Percentiles rank a stretch among this genome's conserved stretches.
phyloP scores from a whole-genome alignment of 257 asterid species.

The Thymus quinquecostatus region DNA sequence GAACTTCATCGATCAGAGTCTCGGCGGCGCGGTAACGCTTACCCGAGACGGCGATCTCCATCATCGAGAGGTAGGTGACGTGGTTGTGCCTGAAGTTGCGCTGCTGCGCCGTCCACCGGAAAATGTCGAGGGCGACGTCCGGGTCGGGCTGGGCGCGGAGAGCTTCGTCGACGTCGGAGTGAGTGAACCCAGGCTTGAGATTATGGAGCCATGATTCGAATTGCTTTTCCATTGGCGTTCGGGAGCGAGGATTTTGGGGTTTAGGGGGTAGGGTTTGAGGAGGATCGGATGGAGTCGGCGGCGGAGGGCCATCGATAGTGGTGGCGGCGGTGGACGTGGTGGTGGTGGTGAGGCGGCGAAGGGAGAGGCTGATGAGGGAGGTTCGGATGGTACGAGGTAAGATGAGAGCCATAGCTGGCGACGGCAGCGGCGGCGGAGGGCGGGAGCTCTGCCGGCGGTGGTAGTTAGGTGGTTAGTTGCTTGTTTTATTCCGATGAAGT shows the following conservation, averaged over 20 bases:
- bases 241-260: conserved; percentile 47
- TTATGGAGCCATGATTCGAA: conserved; percentile 78
- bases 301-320: conserved; percentile 26
- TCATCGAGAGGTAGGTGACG: conserved; percentile 68
- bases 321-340: conserved; percentile 38
- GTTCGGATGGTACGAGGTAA: conserved; percentile 39
- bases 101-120: conserved; percentile 96
- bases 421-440: conserved; percentile 27
- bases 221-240: conserved; percentile 69
- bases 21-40: conserved; percentile 73
- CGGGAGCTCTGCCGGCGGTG: background rate
- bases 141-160: conserved; percentile 79
- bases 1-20: conserved; percentile 77
- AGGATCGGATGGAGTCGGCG: conserved; percentile 26
- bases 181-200: conserved; percentile 88
- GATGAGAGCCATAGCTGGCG: conserved; percentile 39
- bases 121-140: conserved; percentile 89
- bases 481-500: background rate
- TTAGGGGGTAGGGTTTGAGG: conserved; percentile 33
- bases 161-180: conserved; percentile 67
- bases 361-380: conserved; percentile 39
- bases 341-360: conserved; percentile 47
- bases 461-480: conserved; percentile 6
- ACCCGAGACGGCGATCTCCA: conserved; percentile 60
- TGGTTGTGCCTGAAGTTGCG: conserved; percentile 78